Conservation (phyloP, 495 filamentous ascomycete species). For the Talaromyces proteolyticus region DNA sequence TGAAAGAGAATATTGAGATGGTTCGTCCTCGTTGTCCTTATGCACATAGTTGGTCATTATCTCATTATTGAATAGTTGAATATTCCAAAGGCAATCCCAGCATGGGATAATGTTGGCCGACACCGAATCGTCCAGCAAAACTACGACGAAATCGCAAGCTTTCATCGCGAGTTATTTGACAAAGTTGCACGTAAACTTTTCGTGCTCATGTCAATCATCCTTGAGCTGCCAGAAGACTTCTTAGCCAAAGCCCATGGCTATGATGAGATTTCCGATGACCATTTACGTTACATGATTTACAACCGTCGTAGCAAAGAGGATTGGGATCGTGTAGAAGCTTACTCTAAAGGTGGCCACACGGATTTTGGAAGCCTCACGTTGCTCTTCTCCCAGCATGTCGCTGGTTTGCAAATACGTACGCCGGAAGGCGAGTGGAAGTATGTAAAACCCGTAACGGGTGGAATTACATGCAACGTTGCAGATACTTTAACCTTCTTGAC, state of each 20-base stretch:
- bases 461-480: conserved; percentile 42
- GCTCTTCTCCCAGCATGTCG: conserved; percentile 49
- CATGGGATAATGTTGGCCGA: conserved; percentile 25
- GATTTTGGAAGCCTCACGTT: conserved; percentile 49
- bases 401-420: conserved; percentile 40
- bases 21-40: conserved; percentile 14
- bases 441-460: conserved; percentile 20
- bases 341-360: conserved; percentile 43
- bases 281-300: conserved; percentile 53
- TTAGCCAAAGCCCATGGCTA: conserved; percentile 44
- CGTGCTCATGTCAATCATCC: conserved; percentile 41
- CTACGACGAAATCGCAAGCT: conserved; percentile 35
- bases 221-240: conserved; percentile 47
- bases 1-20: conserved; percentile 41
- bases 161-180: conserved; percentile 40
- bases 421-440: conserved; percentile 20
- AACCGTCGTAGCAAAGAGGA: conserved; percentile 35
- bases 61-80: too few relatives aligned
- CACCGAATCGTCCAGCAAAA: conserved; percentile 9
- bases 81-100: conserved; percentile 42
- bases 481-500: conserved; percentile 39
- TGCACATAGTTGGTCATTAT: too few relatives aligned
- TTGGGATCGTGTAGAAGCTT: conserved; percentile 27
- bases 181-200: conserved; percentile 42
- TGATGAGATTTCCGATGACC: conserved; percentile 32